Evolutionary conservation across 768 basidiomycete genomes (phyloP).

Genomic region (Termitomyces sp.): DNA sequence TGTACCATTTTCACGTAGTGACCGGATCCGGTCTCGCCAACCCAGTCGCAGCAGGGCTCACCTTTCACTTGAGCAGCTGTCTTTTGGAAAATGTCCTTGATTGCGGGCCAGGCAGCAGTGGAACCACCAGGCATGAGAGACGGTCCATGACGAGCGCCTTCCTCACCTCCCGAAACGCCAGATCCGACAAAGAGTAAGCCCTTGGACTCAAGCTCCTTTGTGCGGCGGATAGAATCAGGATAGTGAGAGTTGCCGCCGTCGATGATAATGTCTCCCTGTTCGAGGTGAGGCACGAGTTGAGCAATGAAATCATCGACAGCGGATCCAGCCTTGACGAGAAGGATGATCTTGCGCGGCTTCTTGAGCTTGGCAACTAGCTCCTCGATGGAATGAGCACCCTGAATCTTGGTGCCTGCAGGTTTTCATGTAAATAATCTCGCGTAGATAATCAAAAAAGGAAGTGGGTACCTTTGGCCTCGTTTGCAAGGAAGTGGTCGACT

Average conservation of each 20-base stretch:
- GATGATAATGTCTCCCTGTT: constrained; percentile 97
- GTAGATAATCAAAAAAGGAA: constrained; percentile 16
- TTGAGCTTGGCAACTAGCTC: constrained; percentile 93
- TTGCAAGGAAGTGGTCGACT: constrained; percentile 91
- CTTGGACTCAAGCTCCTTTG: constrained; percentile 89
- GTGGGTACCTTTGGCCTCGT: constrained; percentile 94
- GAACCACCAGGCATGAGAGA: constrained; percentile 99
- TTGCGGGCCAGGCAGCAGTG: constrained; percentile 88
- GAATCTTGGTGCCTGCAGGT: constrained; percentile 81
- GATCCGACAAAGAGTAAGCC: constrained; percentile 97
- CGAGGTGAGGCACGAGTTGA: constrained; percentile 86
- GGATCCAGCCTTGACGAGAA: constrained; percentile 96
- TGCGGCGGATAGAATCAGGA: constrained; percentile 95
- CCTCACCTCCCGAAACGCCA: constrained; percentile 99
- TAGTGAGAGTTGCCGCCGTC: constrained; percentile 99
- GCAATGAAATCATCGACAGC: constrained; percentile 96
- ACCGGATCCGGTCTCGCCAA: constrained; percentile 91
- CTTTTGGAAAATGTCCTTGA: constrained; percentile 99
- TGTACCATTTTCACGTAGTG: constrained; percentile 99
- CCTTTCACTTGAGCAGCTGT: constrained; percentile 93
- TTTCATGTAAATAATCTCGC: constrained; percentile 9
- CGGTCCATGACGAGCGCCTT: constrained; percentile 95
- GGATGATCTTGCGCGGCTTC: constrained; percentile 92
- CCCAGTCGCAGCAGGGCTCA: constrained; percentile 99
- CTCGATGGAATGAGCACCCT: constrained; percentile 91